Conservation (phyloP, 331 rosid genomes). For the Spiraea crenata region DNA sequence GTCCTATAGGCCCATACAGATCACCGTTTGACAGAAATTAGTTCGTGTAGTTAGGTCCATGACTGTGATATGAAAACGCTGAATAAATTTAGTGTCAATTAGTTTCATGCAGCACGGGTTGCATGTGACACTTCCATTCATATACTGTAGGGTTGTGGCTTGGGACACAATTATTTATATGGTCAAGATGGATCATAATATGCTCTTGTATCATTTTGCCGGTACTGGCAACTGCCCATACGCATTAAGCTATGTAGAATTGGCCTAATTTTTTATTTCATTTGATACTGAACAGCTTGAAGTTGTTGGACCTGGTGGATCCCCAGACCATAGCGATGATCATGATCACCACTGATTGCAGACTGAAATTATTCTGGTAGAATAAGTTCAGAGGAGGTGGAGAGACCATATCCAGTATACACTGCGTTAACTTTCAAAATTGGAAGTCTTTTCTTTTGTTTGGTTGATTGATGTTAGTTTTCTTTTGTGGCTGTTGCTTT, state of each 20-base stretch:
- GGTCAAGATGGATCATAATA: not conserved
- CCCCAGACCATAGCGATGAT: constrained; percentile 43
- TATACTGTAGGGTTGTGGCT: not conserved
- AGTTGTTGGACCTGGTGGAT: constrained; percentile 56
- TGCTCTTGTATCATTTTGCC: not conserved
- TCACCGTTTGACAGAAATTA: constrained; percentile 5
- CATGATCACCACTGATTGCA: constrained; percentile 41
- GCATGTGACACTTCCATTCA: not conserved
- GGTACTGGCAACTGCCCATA: not conserved
- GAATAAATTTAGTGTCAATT: not conserved
- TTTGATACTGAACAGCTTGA: constrained; percentile 36
- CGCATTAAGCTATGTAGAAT: not conserved
- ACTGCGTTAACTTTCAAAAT: constrained; percentile 35
- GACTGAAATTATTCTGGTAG: constrained; percentile 21
- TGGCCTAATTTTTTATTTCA: constrained; percentile 11
- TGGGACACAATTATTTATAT: not conserved
- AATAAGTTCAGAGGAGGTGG: constrained; percentile 33
- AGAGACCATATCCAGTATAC: constrained; percentile 31
- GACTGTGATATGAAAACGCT: not conserved
- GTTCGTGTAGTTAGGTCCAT: not conserved
- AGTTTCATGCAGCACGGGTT: not conserved
- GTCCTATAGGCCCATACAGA: constrained; percentile 6
- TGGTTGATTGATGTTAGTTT: constrained; percentile 33
- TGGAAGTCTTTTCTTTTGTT: constrained; percentile 29
- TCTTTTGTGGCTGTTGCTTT: constrained; percentile 22